phyloP scores from a whole-genome alignment of 2,329 filamentous ascomycete species.

The Colletotrichum destructivum region DNA sequence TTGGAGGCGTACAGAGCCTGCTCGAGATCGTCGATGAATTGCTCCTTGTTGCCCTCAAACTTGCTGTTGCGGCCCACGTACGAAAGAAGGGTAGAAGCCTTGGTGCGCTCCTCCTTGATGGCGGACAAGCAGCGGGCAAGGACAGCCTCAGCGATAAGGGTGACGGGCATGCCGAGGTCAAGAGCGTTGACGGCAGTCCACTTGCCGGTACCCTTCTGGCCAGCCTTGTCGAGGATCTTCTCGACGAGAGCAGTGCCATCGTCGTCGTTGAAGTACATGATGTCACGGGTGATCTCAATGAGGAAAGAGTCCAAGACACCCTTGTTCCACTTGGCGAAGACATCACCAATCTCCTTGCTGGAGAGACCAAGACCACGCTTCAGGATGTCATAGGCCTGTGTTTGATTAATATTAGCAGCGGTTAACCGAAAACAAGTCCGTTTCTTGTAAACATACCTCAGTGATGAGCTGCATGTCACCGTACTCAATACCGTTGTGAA shows the following conservation, averaged over 20 bases:
- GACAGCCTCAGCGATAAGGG: conserved; percentile 96
- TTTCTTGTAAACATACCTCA: conserved; percentile 76
- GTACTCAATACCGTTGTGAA: conserved; percentile 99
- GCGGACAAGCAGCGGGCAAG: conserved; percentile 94
- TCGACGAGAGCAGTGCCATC: conserved; percentile 92
- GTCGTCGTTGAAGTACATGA: conserved; percentile 98
- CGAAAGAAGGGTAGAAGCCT: conserved; percentile 83
- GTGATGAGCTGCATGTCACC: conserved; percentile 99
- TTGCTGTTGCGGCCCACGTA: conserved; percentile 80
- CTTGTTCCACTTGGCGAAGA: conserved; percentile 97
- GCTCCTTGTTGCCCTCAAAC: conserved; percentile 91
- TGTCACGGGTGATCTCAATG: conserved; percentile 98
- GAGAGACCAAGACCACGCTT: conserved; percentile 94
- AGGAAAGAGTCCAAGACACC: conserved; percentile 99
- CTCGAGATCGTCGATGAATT: conserved; percentile 97
- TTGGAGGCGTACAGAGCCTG: conserved; percentile 99
- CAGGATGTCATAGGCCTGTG: conserved; percentile 98
- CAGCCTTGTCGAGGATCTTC: conserved; percentile 99
- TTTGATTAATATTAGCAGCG: conserved; percentile 44
- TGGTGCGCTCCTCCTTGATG: conserved; percentile 92
- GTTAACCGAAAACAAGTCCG: background rate
- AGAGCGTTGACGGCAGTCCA: conserved; percentile 99
- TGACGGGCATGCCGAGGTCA: conserved; percentile 98
- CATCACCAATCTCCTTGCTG: conserved; percentile 96
- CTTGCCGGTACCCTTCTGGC: conserved; percentile 99